Evolutionary conservation across 1,139 yeast genomes (phyloP).

Genomic region (Maudiozyma humilis): DNA sequence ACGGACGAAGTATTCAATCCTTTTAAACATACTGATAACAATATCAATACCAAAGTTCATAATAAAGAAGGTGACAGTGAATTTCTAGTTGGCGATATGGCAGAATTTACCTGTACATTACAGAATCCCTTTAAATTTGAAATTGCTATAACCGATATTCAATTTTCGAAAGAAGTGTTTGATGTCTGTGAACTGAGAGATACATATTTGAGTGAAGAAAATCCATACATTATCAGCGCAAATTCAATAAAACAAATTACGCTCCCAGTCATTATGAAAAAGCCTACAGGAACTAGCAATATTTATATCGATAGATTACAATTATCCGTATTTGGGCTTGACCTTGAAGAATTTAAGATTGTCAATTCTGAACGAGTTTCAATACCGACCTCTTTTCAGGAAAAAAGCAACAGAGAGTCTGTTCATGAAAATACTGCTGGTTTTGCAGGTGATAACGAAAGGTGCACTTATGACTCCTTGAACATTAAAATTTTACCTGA

Average conservation of each 20-base stretch:
- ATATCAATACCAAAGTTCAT: neutral
- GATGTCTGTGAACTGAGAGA: conserved; percentile 27
- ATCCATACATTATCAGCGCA: conserved; percentile 35
- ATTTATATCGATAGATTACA: no score
- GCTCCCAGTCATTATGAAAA: conserved; percentile 39
- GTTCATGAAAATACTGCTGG: neutral
- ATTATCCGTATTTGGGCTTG: conserved; percentile 46
- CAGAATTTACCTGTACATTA: conserved; percentile 46
- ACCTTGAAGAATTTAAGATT: conserved; percentile 21
- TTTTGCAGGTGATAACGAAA: neutral
- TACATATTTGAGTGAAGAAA: conserved; percentile 14
- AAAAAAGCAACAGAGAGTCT: neutral
- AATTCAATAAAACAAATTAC: conserved; percentile 35
- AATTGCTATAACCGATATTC: conserved; percentile 50
- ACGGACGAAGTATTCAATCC: conserved; percentile 29
- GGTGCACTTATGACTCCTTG: conserved; percentile 8
- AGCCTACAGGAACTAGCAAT: no score
- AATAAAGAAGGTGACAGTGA: conserved; percentile 12
- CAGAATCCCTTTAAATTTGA: conserved; percentile 82
- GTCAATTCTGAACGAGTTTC: conserved; percentile 2
- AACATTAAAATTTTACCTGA: conserved; percentile 24
- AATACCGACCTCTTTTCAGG: no score
- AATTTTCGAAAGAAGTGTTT: conserved; percentile 34
- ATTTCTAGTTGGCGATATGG: conserved; percentile 47
- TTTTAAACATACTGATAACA: conserved; percentile 15